Evolutionary conservation across 495 filamentous ascomycete species (phyloP).

Genomic region (Xanthoparmelia taractica): DNA sequence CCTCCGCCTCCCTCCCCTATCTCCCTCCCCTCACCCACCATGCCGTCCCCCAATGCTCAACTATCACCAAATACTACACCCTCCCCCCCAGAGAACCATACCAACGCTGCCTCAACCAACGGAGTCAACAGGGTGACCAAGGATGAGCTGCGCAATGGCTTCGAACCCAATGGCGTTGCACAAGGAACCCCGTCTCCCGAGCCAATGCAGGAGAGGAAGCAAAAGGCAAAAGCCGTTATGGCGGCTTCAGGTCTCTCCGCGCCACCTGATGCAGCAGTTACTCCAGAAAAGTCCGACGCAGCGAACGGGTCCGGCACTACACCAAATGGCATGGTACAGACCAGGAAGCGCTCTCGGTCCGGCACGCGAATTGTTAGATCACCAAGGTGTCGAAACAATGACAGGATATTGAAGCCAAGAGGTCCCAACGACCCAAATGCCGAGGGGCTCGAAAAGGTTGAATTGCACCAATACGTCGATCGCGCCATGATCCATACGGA

Average conservation of each 20-base stretch:
- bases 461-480: slow-evolving; percentile 68
- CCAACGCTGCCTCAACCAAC: slow-evolving; percentile 1
- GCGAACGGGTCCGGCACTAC: background rate
- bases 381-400: slow-evolving; percentile 25
- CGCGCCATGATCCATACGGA: slow-evolving; percentile 67
- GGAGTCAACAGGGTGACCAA: slow-evolving; percentile 10
- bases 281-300: background rate
- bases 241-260: slow-evolving; percentile 41
- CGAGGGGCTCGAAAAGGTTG: slow-evolving; percentile 41
- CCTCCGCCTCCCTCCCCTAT: slow-evolving; percentile 10
- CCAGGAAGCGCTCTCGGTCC: slow-evolving; percentile 54
- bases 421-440: slow-evolving; percentile 17
- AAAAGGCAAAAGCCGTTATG: slow-evolving; percentile 51
- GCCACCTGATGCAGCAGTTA: slow-evolving; percentile 20
- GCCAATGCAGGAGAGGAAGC: slow-evolving; percentile 48
- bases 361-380: slow-evolving; percentile 42
- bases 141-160: slow-evolving; percentile 14
- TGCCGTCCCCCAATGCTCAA: slow-evolving; percentile 21
- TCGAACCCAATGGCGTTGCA: slow-evolving; percentile 13
- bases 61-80: slow-evolving; percentile 9
- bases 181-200: slow-evolving; percentile 28
- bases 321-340: slow-evolving; percentile 23
- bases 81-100: slow-evolving; percentile 8
- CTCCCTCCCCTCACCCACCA: slow-evolving; percentile 9
- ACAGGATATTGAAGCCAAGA: slow-evolving; percentile 17